Evolutionary conservation across 176 grass and related monocot genomes (phyloP), one percentile per base, ranked within the genome.

Genomic region (Themeda triandra): DNA sequence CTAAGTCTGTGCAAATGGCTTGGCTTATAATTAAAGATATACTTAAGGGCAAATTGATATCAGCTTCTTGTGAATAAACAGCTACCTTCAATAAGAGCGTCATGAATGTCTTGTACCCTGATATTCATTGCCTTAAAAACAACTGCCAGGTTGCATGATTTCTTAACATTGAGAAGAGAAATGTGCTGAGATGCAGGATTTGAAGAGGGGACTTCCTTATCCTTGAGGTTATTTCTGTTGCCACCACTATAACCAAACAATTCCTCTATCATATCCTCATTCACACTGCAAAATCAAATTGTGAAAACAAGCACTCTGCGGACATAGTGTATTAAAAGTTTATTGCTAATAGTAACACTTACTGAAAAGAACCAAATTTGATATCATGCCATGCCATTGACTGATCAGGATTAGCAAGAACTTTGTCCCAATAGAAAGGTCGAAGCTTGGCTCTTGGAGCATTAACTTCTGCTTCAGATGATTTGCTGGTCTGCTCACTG

Each of bases 291-390:
- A 39, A 78, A 79, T 86, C 59, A 0, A 12, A 15, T 83, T 69
- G 84, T 79, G 58, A 90, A 18, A 48, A 67, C 13, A 65, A 74
- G 59, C 74, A 51, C 36, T 74, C 41, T 45, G 23, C 21, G 75
- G 48, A 54, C 28, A 85, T 3, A 68, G 46, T 66, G n/a, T 15
- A 62, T 23, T 78, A 49, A 82, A 2, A 72, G 44, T 11, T 35
- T 44, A 82, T 31, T 23, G 13, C 5, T 65, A 28, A 54, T 35
- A 46, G 70, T 25, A 66, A 83, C 69, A 80, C 96, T 93, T 98
- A 98, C 96, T 94, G 93, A 83, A 98, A 98, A 71, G 96, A 95
- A 92, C 96, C 93, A 33, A 90, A 86, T 78, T 95, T 93, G 84
- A 98, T 90, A 69, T 98, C 91, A 87, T 93, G 77, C 91, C 96